A percentile compares a stretch with the other conserved stretches of the same genome.
phyloP scores from a whole-genome alignment of 345 rosid genomes.

The Boechera stricta region DNA sequence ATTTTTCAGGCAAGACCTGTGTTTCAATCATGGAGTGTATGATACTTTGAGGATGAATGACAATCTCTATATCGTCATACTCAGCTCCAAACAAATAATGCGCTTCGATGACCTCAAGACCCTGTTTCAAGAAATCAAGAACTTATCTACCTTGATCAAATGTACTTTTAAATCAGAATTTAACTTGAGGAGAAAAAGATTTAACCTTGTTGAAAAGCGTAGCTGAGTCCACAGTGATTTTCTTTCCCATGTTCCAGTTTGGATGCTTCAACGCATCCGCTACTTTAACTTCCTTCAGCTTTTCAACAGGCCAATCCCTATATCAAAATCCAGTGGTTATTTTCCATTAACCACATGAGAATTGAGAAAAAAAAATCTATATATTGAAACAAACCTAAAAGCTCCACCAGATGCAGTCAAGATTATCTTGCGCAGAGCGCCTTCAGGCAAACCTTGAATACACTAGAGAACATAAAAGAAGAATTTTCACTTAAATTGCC shows the following conservation, averaged over 20 bases:
- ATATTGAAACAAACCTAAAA: slow-evolving; percentile 69
- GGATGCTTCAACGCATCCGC: slow-evolving; percentile 99
- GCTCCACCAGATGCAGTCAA: slow-evolving; percentile 99
- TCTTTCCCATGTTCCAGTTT: slow-evolving; percentile 96
- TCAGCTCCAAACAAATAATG: slow-evolving; percentile 95
- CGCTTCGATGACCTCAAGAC: slow-evolving; percentile 97
- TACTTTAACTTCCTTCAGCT: slow-evolving; percentile 86
- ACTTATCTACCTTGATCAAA: not conserved
- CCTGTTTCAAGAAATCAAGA: slow-evolving; percentile 54
- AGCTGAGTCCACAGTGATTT: slow-evolving; percentile 95
- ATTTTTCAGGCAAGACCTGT: slow-evolving; percentile 60
- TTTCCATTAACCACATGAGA: not conserved
- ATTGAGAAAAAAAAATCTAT: not conserved
- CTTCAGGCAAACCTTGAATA: slow-evolving; percentile 93
- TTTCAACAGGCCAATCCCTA: slow-evolving; percentile 93
- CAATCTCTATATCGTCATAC: slow-evolving; percentile 85
- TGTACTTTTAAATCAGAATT: not conserved
- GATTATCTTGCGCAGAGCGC: slow-evolving; percentile 81
- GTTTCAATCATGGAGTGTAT: slow-evolving; percentile 97
- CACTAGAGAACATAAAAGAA: slow-evolving; percentile 54
- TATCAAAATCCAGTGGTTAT: slow-evolving; percentile 1
- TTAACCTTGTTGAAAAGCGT: slow-evolving; percentile 94
- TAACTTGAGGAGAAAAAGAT: slow-evolving; percentile 10
- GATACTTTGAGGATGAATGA: slow-evolving; percentile 91
- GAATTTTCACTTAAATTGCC: not conserved